A percentile compares a stretch with the other conserved stretches of the same genome.
phyloP scores from a whole-genome alignment of 768 basidiomycete species.

The Lactarius vividus region DNA sequence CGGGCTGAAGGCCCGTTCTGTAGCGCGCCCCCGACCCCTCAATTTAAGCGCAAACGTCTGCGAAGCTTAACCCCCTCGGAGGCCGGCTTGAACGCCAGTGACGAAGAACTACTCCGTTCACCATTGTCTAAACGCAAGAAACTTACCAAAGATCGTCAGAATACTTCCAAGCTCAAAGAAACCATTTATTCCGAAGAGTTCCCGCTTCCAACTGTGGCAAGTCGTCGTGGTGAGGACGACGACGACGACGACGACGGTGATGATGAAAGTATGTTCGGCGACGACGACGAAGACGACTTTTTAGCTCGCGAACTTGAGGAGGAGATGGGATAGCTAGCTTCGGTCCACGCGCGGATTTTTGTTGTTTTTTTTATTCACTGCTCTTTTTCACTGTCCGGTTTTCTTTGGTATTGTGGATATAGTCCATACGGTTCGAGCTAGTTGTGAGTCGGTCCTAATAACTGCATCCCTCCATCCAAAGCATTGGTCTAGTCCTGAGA shows the following conservation, averaged over 20 bases:
- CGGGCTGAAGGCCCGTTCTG: slow-evolving; percentile 10
- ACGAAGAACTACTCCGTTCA: slow-evolving; percentile 52
- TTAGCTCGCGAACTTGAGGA: slow-evolving; percentile 77
- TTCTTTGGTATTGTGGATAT: slow-evolving; percentile 18
- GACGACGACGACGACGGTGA: slow-evolving; percentile 45
- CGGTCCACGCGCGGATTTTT: background rate
- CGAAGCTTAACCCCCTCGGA: slow-evolving; percentile 73
- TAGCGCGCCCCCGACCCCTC: slow-evolving; percentile 43
- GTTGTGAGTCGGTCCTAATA: background rate
- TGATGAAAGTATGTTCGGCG: slow-evolving; percentile 42
- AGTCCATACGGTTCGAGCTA: slow-evolving; percentile 17
- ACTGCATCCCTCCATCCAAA: background rate
- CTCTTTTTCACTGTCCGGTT: slow-evolving; percentile 1
- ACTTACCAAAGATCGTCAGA: slow-evolving; percentile 60
- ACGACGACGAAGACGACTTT: slow-evolving; percentile 71
- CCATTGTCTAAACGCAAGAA: slow-evolving; percentile 82
- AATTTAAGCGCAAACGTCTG: slow-evolving; percentile 60
- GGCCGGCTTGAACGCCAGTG: slow-evolving; percentile 36
- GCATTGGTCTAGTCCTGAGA: background rate
- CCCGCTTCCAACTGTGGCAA: slow-evolving; percentile 11
- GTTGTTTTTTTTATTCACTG: slow-evolving; percentile 12
- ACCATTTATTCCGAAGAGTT: slow-evolving; percentile 26
- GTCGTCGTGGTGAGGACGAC: slow-evolving; percentile 25
- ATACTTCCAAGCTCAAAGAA: slow-evolving; percentile 67
- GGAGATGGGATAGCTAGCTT: slow-evolving; percentile 60